Evolutionary conservation across 768 basidiomycete species (phyloP).

Genomic region (Tylopilus sp.): DNA sequence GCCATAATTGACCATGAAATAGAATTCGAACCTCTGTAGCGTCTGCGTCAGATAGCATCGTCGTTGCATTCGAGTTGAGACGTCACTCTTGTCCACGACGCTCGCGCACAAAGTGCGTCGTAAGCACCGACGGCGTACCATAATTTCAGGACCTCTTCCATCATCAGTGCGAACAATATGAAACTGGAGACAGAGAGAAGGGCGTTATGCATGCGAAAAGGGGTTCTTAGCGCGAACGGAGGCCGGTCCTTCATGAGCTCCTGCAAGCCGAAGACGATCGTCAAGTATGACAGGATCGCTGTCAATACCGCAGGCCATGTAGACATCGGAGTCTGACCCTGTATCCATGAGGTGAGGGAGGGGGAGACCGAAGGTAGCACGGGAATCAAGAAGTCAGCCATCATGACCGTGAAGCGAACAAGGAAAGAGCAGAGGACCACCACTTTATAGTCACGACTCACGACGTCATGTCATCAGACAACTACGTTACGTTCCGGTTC

Average conservation of each 20-base stretch:
- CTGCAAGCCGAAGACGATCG: constrained; percentile 77
- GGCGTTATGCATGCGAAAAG: constrained; percentile 86
- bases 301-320: constrained; percentile 64
- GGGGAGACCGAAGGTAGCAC: constrained; percentile 40
- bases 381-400: constrained; percentile 3
- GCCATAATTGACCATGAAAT: constrained; percentile 97
- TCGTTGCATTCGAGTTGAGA: constrained; percentile 14
- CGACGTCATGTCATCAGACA: background rate
- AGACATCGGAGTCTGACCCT: constrained; percentile 76
- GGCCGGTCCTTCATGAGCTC: constrained; percentile 76
- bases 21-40: constrained; percentile 78
- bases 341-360: constrained; percentile 61
- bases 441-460: background rate
- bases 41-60: constrained; percentile 1
- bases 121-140: constrained; percentile 68
- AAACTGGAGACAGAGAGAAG: constrained; percentile 79
- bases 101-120: constrained; percentile 65
- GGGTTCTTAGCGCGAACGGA: constrained; percentile 64
- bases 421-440: background rate
- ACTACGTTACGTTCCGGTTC: background rate
- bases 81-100: constrained; percentile 81
- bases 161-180: constrained; percentile 72
- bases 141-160: constrained; percentile 82
- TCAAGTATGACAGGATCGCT: constrained; percentile 76
- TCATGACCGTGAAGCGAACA: background rate